phyloP scores from a whole-genome alignment of 1,139 yeast species.

The Cylindricascospora bacillispora region DNA sequence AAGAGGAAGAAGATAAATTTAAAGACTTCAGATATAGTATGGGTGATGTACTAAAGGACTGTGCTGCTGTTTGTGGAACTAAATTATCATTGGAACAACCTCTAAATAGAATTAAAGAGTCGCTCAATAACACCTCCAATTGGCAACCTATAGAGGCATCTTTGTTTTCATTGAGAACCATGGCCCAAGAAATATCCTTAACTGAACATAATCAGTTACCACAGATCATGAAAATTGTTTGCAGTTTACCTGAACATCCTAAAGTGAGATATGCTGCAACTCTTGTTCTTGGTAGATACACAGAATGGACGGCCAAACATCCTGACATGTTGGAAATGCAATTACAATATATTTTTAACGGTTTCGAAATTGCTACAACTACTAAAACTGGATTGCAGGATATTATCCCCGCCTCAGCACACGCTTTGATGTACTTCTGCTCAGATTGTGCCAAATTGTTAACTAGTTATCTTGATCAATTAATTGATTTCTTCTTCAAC shows the following conservation, averaged over 20 bases:
- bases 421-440: constrained; percentile 89
- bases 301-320: constrained; percentile 87
- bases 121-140: constrained; percentile 10
- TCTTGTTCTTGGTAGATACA: constrained; percentile 82
- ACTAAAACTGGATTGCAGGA: constrained; percentile 28
- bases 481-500: constrained; percentile 61
- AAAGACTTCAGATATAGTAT: constrained; percentile 89
- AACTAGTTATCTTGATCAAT: constrained; percentile 59
- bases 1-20: constrained; percentile 83
- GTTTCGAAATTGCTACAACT: constrained; percentile 37
- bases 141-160: constrained; percentile 95
- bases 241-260: constrained; percentile 74
- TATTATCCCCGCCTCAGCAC: constrained; percentile 76
- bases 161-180: constrained; percentile 75
- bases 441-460: constrained; percentile 72
- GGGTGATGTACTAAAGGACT: constrained; percentile 93
- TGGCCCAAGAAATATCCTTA: constrained; percentile 81
- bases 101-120: constrained; percentile 19
- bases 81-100: constrained; percentile 43
- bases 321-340: constrained; percentile 75
- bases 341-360: constrained; percentile 69
- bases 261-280: constrained; percentile 88
- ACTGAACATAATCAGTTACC: constrained; percentile 64
- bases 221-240: constrained; percentile 37
- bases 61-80: constrained; percentile 83